Conservation (phyloP, 306 rosid species). For the Vicia faba region DNA sequence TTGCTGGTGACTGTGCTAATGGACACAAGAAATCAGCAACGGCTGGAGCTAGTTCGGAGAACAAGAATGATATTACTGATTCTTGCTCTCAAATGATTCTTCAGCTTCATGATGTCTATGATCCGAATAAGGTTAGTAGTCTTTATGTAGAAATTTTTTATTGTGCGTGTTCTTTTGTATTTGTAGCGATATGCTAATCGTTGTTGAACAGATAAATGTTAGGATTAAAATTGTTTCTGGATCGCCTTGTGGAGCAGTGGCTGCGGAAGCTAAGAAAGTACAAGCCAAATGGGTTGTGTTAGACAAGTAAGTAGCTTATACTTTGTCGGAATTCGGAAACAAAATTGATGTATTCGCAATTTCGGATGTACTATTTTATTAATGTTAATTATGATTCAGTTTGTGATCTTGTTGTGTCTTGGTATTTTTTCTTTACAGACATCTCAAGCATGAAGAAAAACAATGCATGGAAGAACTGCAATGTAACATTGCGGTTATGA, state of each 20-base stretch:
- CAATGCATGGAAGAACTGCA: slow-evolving; percentile 93
- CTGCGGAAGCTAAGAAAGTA: slow-evolving; percentile 80
- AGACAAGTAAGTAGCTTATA: slow-evolving; percentile 75
- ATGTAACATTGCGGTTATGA: slow-evolving; percentile 95
- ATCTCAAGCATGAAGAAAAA: slow-evolving; percentile 90
- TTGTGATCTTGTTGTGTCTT: no score
- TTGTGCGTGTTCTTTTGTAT: slow-evolving; percentile 5
- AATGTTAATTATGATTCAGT: slow-evolving; percentile 18
- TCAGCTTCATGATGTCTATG: slow-evolving; percentile 97
- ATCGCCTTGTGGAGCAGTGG: slow-evolving; percentile 87
- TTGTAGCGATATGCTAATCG: slow-evolving; percentile 11
- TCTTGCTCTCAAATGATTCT: slow-evolving; percentile 98
- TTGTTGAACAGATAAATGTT: slow-evolving; percentile 73
- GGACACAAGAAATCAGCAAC: slow-evolving; percentile 59
- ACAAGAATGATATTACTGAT: slow-evolving; percentile 75
- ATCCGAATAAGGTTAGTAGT: slow-evolving; percentile 77
- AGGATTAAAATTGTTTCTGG: slow-evolving; percentile 86
- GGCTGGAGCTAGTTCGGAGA: slow-evolving; percentile 65
- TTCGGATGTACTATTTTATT: slow-evolving; percentile 14
- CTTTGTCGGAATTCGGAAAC: neutral
- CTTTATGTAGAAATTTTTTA: slow-evolving; percentile 10
- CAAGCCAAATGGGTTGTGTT: slow-evolving; percentile 91
- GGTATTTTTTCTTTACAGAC: slow-evolving; percentile 53
- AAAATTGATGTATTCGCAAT: neutral
- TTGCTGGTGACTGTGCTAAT: slow-evolving; percentile 92